Percentiles rank a stretch among this genome's conserved stretches.
These are phyloP conservation scores for Penicillium occitanis DNA, from an alignment of 2,329 filamentous ascomycete species.

Conservation along the genomic window DNA sequence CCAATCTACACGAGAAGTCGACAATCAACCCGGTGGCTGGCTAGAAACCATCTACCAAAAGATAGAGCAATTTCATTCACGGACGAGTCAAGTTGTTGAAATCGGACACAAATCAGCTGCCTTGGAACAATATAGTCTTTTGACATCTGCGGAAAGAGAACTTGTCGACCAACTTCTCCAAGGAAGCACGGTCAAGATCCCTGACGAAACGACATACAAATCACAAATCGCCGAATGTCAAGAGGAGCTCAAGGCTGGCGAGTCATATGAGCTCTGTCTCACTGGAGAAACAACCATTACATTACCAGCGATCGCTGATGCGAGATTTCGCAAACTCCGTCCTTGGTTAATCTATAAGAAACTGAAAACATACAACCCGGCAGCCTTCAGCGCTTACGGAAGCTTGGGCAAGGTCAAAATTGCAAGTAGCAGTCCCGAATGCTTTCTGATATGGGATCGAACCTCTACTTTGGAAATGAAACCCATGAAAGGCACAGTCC, in stretches of 20 bases:
- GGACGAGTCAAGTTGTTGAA: conserved; percentile 29
- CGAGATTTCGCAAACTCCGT: conserved; percentile 32
- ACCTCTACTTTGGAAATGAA: conserved; percentile 61
- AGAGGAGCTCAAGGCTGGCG: conserved; percentile 68
- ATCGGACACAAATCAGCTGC: conserved; percentile 9
- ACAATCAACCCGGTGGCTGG: conserved; percentile 50
- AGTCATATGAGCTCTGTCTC: conserved; percentile 83
- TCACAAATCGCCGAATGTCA: conserved; percentile 68
- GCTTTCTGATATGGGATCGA: conserved; percentile 72
- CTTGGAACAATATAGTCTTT: conserved; percentile 12
- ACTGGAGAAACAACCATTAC: conserved; percentile 71
- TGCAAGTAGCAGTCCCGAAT: conserved; percentile 81
- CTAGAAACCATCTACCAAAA: conserved; percentile 27
- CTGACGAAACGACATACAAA: conserved; percentile 58
- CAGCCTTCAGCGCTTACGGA: conserved; percentile 81
- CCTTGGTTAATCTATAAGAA: conserved; percentile 72
- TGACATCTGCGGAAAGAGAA: conserved; percentile 19
- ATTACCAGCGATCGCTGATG: conserved; percentile 31
- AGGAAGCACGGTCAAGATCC: conserved; percentile 33
- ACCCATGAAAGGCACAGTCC: conserved; percentile 96
- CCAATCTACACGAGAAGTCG: conserved; percentile 60
- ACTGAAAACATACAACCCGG: conserved; percentile 70
- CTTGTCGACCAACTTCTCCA: conserved; percentile 35
- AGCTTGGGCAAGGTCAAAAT: conserved; percentile 69
- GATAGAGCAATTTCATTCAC: conserved; percentile 24